A percentile compares a stretch with the other conserved stretches of the same genome.
Evolutionary conservation across 106 monocot species (phyloP).

Genomic region (Dioscorea zingiberensis): DNA sequence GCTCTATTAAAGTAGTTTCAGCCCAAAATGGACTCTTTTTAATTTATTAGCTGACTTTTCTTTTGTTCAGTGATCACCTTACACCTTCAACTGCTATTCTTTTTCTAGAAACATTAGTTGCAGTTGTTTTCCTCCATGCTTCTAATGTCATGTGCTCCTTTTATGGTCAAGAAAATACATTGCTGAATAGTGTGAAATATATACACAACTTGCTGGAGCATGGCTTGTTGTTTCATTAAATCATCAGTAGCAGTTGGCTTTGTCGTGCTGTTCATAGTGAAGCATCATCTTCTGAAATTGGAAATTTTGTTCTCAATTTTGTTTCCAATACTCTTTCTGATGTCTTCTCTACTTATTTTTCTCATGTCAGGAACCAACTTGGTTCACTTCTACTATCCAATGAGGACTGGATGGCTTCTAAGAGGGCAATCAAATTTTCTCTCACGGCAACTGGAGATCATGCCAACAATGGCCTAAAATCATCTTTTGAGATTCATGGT

Average conservation of each 20-base stretch:
- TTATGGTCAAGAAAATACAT: too few relatives aligned
- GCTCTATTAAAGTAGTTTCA: neutral
- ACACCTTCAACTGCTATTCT: too few relatives aligned
- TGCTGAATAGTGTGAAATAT: too few relatives aligned
- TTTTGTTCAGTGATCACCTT: too few relatives aligned
- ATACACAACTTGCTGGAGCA: too few relatives aligned
- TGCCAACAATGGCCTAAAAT: constrained; percentile 22
- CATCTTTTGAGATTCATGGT: constrained; percentile 50
- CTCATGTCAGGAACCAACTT: constrained; percentile 60
- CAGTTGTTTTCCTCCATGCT: neutral
- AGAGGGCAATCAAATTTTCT: constrained; percentile 52
- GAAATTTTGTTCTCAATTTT: neutral
- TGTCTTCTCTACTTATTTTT: constrained; percentile 1
- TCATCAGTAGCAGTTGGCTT: neutral
- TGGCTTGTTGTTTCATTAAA: too few relatives aligned
- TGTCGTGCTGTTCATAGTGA: neutral
- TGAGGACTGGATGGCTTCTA: constrained; percentile 62
- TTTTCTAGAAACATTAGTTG: too few relatives aligned
- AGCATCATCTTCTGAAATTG: too few relatives aligned
- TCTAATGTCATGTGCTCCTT: neutral
- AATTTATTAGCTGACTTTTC: too few relatives aligned
- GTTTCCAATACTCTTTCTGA: neutral
- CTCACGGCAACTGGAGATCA: constrained; percentile 11
- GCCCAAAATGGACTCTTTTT: too few relatives aligned
- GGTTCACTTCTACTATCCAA: constrained; percentile 55